These are phyloP conservation scores for Nothophoma quercina DNA, from an alignment of 2,329 filamentous ascomycete species.

Conservation along the genomic window DNA sequence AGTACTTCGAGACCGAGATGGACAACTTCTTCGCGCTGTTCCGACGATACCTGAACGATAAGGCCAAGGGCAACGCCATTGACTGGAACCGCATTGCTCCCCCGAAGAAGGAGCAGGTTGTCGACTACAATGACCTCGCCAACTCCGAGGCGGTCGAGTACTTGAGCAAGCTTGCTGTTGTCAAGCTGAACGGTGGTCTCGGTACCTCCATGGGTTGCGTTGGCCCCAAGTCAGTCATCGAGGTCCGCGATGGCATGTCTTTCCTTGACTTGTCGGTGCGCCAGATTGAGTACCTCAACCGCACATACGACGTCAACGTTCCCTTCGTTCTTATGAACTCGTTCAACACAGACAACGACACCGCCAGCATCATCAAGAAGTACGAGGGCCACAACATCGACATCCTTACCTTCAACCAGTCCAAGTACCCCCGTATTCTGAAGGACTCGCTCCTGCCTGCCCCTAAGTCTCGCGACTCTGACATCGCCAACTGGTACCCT, in stretches of 20 bases:
- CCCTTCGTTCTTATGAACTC: constrained; percentile 99
- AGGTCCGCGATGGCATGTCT: constrained; percentile 99
- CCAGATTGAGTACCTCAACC: constrained; percentile 99
- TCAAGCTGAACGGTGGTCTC: constrained; percentile 99
- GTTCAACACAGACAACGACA: constrained; percentile 99
- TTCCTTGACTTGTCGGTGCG: constrained; percentile 98
- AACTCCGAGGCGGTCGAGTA: constrained; percentile 92
- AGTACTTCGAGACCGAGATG: constrained; percentile 99
- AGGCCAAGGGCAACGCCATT: constrained; percentile 95
- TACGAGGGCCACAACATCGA: constrained; percentile 99
- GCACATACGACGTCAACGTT: constrained; percentile 95
- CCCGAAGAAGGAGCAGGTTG: constrained; percentile 90
- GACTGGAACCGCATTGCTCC: constrained; percentile 98
- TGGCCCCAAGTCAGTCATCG: constrained; percentile 98
- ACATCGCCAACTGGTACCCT: constrained; percentile 97
- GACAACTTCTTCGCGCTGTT: constrained; percentile 99
- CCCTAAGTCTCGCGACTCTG: constrained; percentile 85
- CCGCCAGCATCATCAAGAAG: constrained; percentile 99
- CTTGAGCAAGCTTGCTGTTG: constrained; percentile 94
- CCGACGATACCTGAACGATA: constrained; percentile 97
- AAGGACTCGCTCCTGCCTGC: constrained; percentile 98
- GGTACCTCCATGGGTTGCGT: constrained; percentile 99
- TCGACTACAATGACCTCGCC: constrained; percentile 89
- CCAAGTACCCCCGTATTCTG: constrained; percentile 94
- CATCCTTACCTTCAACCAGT: constrained; percentile 99